Conservation (phyloP, 2,329 filamentous ascomycete species). For the Didymella exigua region DNA sequence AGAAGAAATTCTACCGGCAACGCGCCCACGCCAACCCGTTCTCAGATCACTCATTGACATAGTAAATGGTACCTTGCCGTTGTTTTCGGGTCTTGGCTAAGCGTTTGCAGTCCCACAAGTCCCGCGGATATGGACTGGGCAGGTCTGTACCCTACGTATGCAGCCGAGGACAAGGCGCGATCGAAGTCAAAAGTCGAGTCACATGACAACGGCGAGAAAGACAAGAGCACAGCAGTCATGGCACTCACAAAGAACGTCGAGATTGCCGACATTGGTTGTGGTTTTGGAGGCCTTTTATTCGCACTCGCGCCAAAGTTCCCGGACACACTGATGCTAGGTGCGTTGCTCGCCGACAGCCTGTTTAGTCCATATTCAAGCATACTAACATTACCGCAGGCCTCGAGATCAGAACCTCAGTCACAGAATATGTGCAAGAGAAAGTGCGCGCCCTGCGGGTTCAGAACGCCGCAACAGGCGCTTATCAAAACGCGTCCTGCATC, state of each 20-base stretch:
- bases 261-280: conserved; percentile 95
- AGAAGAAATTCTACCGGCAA: conserved; percentile 96
- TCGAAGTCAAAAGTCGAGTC: not conserved
- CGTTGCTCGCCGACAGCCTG: conserved; percentile 31
- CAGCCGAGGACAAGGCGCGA: conserved; percentile 14
- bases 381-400: conserved; percentile 63
- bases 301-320: conserved; percentile 83
- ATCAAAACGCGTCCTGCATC: conserved; percentile 87
- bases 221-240: conserved; percentile 19
- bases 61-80: conserved; percentile 62
- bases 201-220: conserved; percentile 42
- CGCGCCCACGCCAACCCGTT: conserved; percentile 98
- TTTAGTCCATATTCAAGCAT: not conserved
- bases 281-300: conserved; percentile 89
- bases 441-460: conserved; percentile 80
- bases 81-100: conserved; percentile 18
- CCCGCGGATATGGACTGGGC: conserved; percentile 93
- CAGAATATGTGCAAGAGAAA: conserved; percentile 87
- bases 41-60: conserved; percentile 86
- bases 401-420: conserved; percentile 89
- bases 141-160: conserved; percentile 77
- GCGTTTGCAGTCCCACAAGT: conserved; percentile 67
- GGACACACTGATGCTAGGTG: conserved; percentile 81
- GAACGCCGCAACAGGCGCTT: conserved; percentile 59
- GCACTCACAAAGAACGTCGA: conserved; percentile 73